These are phyloP conservation scores for Chaetomium fimeti DNA, from an alignment of 495 filamentous ascomycete genomes.

Conservation along the genomic window DNA sequence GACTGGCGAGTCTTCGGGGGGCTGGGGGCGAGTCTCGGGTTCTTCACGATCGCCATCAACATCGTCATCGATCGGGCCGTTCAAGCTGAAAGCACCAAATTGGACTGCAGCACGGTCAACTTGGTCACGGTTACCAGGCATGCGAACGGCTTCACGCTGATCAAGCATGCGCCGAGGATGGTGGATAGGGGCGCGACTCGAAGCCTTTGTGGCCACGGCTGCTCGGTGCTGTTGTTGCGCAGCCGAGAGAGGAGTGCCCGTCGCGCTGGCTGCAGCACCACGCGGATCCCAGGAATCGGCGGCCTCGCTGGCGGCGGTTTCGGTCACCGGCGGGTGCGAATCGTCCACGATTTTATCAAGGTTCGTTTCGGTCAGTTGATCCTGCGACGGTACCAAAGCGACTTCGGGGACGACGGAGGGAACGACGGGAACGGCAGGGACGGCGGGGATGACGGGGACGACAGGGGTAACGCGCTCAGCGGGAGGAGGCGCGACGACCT, in stretches of 20 bases:
- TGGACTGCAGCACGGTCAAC: constrained; percentile 93
- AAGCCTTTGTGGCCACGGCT: constrained; percentile 69
- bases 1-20: constrained; percentile 89
- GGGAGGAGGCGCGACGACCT: constrained; percentile 25
- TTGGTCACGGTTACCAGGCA: constrained; percentile 91
- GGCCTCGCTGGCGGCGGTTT: constrained; percentile 86
- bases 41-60: constrained; percentile 94
- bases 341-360: constrained; percentile 83
- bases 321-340: constrained; percentile 69
- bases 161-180: constrained; percentile 76
- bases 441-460: constrained; percentile 24
- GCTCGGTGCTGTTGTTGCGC: constrained; percentile 57
- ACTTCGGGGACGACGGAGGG: constrained; percentile 51
- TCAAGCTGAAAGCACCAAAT: constrained; percentile 93
- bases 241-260: constrained; percentile 54
- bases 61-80: constrained; percentile 71
- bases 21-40: constrained; percentile 89
- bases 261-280: constrained; percentile 48
- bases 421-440: constrained; percentile 35
- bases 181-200: constrained; percentile 67
- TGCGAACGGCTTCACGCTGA: constrained; percentile 95
- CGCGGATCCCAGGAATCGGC: constrained; percentile 77
- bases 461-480: constrained; percentile 16
- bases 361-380: constrained; percentile 85
- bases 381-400: constrained; percentile 65